phyloP scores from a whole-genome alignment of 179 eudicot species.

The Carnegiea gigantea region DNA sequence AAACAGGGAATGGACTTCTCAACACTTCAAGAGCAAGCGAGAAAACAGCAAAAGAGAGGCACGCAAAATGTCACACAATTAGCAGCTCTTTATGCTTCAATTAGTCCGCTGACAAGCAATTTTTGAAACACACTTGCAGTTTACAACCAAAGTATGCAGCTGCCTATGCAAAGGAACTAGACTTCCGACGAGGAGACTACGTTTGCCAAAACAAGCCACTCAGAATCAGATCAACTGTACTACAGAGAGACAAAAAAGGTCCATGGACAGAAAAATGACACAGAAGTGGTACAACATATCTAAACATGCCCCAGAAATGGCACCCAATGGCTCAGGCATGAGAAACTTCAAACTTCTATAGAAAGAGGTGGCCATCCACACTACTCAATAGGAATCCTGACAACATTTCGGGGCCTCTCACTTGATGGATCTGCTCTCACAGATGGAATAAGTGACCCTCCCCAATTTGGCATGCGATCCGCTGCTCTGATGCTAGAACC shows the following conservation, averaged over 20 bases:
- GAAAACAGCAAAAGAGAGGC: too few species aligned
- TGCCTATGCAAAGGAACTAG: too few species aligned
- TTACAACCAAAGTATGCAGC: too few species aligned
- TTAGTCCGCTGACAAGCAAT: too few species aligned
- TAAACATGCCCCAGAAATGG: neutral
- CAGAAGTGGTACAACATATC: neutral
- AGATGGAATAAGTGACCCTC: conserved; percentile 31
- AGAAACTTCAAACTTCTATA: too few species aligned
- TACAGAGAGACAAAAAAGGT: neutral
- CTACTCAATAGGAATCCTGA: conserved; percentile 56
- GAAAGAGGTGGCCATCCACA: neutral
- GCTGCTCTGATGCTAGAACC: conserved; percentile 30
- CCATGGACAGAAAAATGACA: too few species aligned
- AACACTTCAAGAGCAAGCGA: too few species aligned
- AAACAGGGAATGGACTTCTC: too few species aligned
- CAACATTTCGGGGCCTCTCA: conserved; percentile 40
- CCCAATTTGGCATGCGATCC: conserved; percentile 20
- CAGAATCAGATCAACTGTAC: neutral
- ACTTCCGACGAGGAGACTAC: too few species aligned
- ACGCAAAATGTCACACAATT: too few species aligned
- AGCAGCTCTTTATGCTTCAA: too few species aligned
- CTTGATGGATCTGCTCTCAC: conserved; percentile 25
- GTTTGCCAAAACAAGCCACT: neutral
- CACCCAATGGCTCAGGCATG: neutral
- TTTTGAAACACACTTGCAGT: too few species aligned